Base-by-base conservation (phyloP, 139 green algal species). In the Coccomyxa sp. region DNA sequence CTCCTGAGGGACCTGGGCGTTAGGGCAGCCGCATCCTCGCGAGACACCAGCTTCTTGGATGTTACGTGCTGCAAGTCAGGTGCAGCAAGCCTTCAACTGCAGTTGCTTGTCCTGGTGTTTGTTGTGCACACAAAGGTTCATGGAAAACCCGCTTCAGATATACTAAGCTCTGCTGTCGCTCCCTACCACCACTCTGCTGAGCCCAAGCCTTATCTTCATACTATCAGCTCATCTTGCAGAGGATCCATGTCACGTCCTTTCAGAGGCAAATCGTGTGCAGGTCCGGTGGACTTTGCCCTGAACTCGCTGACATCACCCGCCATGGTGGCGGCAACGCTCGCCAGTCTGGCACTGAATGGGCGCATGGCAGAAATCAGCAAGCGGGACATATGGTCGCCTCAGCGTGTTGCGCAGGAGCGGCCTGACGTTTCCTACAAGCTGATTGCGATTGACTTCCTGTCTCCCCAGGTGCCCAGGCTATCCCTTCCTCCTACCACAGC, bases 301-400 rank as follows among this genome's bases (percentile, higher is more conserved):
- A 97, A 97, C 86, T 92, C 86, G 27, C 85, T 98, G 74, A 98
- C 94, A n/a, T 92, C 86, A n/a, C 86, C 91, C 8, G 94, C 93
- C 78, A 94, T 98, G 89, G 93, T 98, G 64, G 85, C 86, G 18
- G 92, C 83, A n/a, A 93, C 86, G 10, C 73, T 97, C 69, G 84
- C 91, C 33, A 39, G 74, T 6, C 73, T 97, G 38, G 71, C 38
- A 44, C 34, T 14, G 6, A 90, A 89, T 55, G 94, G 89, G 0
- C 39, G 79, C 0, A 84, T 95, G 75, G 87, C 95, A 41, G 94
- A 98, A 83, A 96, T 98, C 79, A 90, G 86, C 80, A 98, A 98
- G 89, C 83, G 94, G 39, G 94, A 96, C 88, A 94, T 98, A 71
- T 97, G 91, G 91, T 89, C 81, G 39, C 69, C 82, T 0, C 79